Percentiles rank a stretch among this genome's conserved stretches.
Conservation (phyloP, 148 eudicot genomes). For the Chenopodium formosanum region DNA sequence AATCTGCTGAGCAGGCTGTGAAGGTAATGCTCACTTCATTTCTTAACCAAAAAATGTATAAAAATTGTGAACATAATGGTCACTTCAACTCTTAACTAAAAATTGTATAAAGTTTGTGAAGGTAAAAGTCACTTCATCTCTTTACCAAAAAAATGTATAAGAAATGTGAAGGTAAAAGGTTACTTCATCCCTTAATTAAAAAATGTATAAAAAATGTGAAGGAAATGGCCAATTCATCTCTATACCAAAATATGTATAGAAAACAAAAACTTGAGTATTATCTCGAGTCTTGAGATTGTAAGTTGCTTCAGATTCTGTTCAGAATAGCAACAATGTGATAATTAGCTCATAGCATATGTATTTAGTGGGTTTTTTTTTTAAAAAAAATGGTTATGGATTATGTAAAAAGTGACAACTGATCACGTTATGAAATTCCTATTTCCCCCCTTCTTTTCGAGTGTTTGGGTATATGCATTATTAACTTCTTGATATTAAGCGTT, state of each 20-base stretch:
- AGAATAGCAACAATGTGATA: neutral
- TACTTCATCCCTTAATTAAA: too few species aligned
- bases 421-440: too few species aligned
- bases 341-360: neutral
- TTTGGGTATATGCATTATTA: neutral
- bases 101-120: too few species aligned
- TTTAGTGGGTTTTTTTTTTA: neutral
- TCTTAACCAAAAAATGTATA: neutral
- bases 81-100: neutral
- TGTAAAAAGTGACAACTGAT: neutral
- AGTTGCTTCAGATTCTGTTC: neutral
- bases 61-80: conserved; percentile 61
- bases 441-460: too few species aligned
- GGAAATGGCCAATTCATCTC: too few species aligned
- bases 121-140: too few species aligned
- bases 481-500: neutral
- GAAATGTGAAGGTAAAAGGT: too few species aligned
- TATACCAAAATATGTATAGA: neutral
- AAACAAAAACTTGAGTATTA: neutral
- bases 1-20: conserved; percentile 98
- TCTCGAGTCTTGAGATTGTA: neutral
- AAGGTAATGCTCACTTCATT: conserved; percentile 48
- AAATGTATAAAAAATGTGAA: too few species aligned
- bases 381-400: neutral
- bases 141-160: too few species aligned